These are phyloP conservation scores for Nothomitra cinnamomea DNA, from an alignment of 2,329 filamentous ascomycete species.

Conservation along the genomic window DNA sequence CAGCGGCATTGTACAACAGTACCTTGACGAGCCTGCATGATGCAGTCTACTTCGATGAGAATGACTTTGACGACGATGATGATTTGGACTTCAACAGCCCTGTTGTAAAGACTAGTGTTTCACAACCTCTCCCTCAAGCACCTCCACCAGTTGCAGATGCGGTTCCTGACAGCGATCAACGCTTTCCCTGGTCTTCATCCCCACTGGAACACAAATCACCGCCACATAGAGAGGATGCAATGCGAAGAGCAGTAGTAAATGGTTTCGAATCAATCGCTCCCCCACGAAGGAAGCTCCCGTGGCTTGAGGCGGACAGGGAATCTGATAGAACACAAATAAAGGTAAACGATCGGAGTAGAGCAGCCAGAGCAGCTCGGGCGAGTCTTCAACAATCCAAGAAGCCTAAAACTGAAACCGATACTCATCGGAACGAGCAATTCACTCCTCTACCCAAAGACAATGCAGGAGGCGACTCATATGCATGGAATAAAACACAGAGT, in stretches of 20 bases:
- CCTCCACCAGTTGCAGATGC: slow-evolving; percentile 12
- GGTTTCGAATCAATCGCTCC: slow-evolving; percentile 17
- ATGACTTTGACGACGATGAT: slow-evolving; percentile 76
- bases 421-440: not conserved
- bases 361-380: slow-evolving; percentile 6
- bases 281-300: slow-evolving; percentile 53
- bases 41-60: slow-evolving; percentile 49
- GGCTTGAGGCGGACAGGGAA: slow-evolving; percentile 13
- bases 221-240: slow-evolving; percentile 13
- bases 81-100: slow-evolving; percentile 53
- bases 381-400: slow-evolving; percentile 9
- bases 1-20: not conserved
- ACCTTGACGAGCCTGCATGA: slow-evolving; percentile 23
- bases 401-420: slow-evolving; percentile 19
- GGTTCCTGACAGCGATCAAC: slow-evolving; percentile 33
- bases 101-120: slow-evolving; percentile 13
- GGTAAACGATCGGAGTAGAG: not conserved
- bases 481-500: slow-evolving; percentile 61
- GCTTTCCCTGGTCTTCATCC: slow-evolving; percentile 58
- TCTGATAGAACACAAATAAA: not conserved
- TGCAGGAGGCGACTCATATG: slow-evolving; percentile 16
- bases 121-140: slow-evolving; percentile 1
- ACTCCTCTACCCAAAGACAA: slow-evolving; percentile 27
- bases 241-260: slow-evolving; percentile 24
- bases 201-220: slow-evolving; percentile 21